Conservation (phyloP, 75 land plant species). For the Pseudotsuga menziesii region DNA sequence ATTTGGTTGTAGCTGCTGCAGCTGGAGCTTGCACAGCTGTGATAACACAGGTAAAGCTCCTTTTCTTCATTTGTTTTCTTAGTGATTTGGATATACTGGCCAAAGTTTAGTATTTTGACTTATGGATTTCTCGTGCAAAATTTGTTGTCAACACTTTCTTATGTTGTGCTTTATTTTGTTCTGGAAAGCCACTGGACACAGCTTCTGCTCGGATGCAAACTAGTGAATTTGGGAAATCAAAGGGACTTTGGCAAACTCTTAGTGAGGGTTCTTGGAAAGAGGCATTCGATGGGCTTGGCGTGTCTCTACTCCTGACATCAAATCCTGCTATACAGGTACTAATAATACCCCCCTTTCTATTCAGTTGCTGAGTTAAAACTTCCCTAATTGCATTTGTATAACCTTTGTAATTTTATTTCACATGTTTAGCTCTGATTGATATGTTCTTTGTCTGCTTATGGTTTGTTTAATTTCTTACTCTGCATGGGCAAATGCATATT, state of each 20-base stretch:
- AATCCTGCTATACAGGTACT: slow-evolving; percentile 56
- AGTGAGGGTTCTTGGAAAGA: slow-evolving; percentile 36
- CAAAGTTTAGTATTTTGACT: background rate
- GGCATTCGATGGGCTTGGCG: slow-evolving; percentile 44
- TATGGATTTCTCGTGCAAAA: background rate
- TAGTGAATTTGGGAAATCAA: slow-evolving; percentile 48
- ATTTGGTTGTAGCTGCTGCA: slow-evolving; percentile 40
- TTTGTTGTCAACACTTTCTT: background rate
- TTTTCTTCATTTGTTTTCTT: background rate
- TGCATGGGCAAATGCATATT: background rate
- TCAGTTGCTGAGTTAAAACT: background rate
- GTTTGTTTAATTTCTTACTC: background rate
- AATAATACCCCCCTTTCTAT: background rate
- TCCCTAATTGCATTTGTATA: background rate
- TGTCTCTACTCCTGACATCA: slow-evolving; percentile 38
- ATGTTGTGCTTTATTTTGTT: background rate
- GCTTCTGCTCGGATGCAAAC: slow-evolving; percentile 52
- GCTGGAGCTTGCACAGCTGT: slow-evolving; percentile 48
- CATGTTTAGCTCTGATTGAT: background rate
- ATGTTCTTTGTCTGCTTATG: background rate
- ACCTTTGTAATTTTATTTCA: background rate
- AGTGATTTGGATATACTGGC: background rate
- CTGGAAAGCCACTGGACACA: slow-evolving; percentile 43
- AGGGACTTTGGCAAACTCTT: slow-evolving; percentile 32
- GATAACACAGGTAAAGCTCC: slow-evolving; percentile 27